Conservation (phyloP, 2,329 filamentous ascomycete genomes). For the Clonostachys solani region DNA sequence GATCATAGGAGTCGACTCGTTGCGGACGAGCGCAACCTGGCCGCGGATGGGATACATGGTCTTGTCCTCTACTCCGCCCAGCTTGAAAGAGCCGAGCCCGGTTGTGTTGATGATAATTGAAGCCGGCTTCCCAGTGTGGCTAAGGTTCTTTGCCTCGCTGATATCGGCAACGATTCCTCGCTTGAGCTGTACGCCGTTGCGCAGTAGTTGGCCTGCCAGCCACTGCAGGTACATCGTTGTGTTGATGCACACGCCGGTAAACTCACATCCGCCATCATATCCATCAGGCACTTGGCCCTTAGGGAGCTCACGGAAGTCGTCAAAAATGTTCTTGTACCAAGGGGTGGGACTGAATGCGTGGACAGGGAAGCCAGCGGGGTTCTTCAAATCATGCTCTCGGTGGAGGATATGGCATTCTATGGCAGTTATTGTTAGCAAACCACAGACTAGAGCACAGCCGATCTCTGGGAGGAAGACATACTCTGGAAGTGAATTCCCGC, state of each 20-base stretch:
- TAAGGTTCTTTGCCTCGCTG: conserved; percentile 52
- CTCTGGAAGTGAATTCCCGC: conserved; percentile 78
- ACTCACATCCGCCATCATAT: conserved; percentile 51
- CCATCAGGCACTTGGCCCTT: conserved; percentile 52
- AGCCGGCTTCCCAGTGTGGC: conserved; percentile 50
- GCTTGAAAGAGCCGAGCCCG: conserved; percentile 67
- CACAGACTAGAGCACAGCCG: neutral
- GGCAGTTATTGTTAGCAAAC: neutral
- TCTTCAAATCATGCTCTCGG: conserved; percentile 56
- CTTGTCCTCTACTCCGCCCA: conserved; percentile 78
- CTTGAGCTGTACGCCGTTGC: conserved; percentile 64
- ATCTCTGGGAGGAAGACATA: conserved; percentile 14
- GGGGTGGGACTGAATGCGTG: conserved; percentile 61
- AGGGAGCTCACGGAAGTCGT: conserved; percentile 63
- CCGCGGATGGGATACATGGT: conserved; percentile 69
- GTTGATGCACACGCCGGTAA: conserved; percentile 88
- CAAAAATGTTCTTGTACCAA: conserved; percentile 70
- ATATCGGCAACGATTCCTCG: conserved; percentile 65
- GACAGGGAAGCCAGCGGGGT: conserved; percentile 40
- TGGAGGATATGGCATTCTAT: conserved; percentile 44
- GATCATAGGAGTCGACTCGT: conserved; percentile 40
- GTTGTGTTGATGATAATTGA: conserved; percentile 75
- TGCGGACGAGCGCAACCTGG: conserved; percentile 81
- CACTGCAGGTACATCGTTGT: conserved; percentile 82
- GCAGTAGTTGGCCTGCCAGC: conserved; percentile 75